Percentiles rank a stretch among this genome's conserved stretches.
Evolutionary conservation across 228 moss, liverwort and hornwort genomes (phyloP).

Genomic region (Sphagnum magellanicum): DNA sequence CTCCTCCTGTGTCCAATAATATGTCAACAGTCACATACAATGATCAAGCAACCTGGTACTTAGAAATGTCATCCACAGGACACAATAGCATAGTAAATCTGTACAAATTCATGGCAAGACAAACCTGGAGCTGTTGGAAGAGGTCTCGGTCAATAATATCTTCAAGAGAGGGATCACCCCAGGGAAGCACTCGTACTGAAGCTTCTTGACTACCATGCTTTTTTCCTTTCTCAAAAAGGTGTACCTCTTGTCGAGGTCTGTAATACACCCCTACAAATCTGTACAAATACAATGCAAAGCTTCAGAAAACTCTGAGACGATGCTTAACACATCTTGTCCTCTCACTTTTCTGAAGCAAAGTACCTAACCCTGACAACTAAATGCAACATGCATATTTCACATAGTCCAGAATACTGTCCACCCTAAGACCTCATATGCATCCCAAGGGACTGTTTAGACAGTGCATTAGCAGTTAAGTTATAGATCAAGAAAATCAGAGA

Average conservation of each 20-base stretch:
- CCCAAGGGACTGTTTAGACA: too few species aligned
- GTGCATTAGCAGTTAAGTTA: too few species aligned
- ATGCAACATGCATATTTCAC: too few species aligned
- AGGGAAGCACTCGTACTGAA: slow-evolving; percentile 52
- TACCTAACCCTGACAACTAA: background rate
- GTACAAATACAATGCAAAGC: slow-evolving; percentile 1
- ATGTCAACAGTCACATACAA: background rate
- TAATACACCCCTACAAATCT: slow-evolving; percentile 91
- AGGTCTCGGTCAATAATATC: slow-evolving; percentile 69
- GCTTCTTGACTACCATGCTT: slow-evolving; percentile 81
- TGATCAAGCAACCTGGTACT: background rate
- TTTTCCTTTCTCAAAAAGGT: slow-evolving; percentile 73
- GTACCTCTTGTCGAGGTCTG: slow-evolving; percentile 85
- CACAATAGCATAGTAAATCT: slow-evolving; percentile 28
- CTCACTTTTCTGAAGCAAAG: background rate
- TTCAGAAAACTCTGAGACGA: too few species aligned
- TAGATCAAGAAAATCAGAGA: too few species aligned
- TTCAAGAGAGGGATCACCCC: slow-evolving; percentile 69
- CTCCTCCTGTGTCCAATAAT: slow-evolving; percentile 57
- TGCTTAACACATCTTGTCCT: too few species aligned
- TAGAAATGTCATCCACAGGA: background rate
- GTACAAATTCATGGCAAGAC: background rate
- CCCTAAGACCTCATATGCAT: too few species aligned
- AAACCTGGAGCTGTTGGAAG: slow-evolving; percentile 68
- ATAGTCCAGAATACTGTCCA: too few species aligned